A percentile compares a stretch with the other conserved stretches of the same genome.
phyloP scores from a whole-genome alignment of 768 basidiomycete genomes.

The Collybia nuda region DNA sequence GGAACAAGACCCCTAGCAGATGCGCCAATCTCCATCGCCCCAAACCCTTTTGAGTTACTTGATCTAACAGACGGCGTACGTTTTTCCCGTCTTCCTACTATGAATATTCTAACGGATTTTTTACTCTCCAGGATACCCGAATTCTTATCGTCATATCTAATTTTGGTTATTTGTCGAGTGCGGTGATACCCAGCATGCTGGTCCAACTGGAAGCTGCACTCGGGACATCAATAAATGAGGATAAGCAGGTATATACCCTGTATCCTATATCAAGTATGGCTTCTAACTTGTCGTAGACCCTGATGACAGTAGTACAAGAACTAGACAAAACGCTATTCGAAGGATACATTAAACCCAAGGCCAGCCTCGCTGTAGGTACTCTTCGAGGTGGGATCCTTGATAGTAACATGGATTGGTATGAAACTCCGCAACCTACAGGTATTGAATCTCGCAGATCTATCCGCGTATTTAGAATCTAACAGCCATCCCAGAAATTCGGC shows the following conservation, averaged over 20 bases:
- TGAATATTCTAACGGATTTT: neutral
- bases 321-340: constrained; percentile 90
- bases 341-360: constrained; percentile 81
- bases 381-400: constrained; percentile 81
- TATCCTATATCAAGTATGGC: constrained; percentile 6
- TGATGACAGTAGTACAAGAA: constrained; percentile 76
- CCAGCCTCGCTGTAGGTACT: constrained; percentile 62
- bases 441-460: constrained; percentile 27
- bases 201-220: constrained; percentile 77
- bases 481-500: constrained; percentile 70
- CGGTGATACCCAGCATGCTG: constrained; percentile 77
- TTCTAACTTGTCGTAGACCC: constrained; percentile 41
- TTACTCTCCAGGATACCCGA: constrained; percentile 68
- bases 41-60: constrained; percentile 55
- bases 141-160: constrained; percentile 89
- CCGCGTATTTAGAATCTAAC: neutral
- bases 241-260: constrained; percentile 60
- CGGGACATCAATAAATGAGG: constrained; percentile 67
- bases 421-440: constrained; percentile 90
- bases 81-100: constrained; percentile 10
- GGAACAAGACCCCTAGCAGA: constrained; percentile 34
- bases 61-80: constrained; percentile 66
- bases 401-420: constrained; percentile 88
- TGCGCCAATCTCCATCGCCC: constrained; percentile 27
- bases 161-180: constrained; percentile 70